Percentiles rank a stretch among this genome's conserved stretches.
These are phyloP conservation scores for Gillenia trifoliata DNA, from an alignment of 306 rosid genomes.

Conservation along the genomic window DNA sequence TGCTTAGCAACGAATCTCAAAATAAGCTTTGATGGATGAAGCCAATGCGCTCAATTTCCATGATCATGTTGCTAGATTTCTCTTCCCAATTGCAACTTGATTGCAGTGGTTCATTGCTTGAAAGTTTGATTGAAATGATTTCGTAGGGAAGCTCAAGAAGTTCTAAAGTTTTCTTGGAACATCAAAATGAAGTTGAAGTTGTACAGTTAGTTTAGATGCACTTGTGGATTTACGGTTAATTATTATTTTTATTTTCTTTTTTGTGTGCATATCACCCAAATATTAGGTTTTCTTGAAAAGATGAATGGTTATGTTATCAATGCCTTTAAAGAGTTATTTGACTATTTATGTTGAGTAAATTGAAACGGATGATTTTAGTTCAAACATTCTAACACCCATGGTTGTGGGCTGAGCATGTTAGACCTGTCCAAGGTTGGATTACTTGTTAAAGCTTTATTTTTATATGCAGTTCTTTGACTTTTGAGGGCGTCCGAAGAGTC, in stretches of 20 bases:
- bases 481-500: slow-evolving; percentile 89
- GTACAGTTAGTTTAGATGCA: background rate
- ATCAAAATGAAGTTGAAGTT: background rate
- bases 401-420: background rate
- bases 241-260: background rate
- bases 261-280: background rate
- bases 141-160: background rate
- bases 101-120: background rate
- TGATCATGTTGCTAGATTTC: background rate
- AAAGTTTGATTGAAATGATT: background rate
- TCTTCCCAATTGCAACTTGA: background rate
- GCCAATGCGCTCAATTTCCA: background rate
- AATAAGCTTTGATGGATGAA: background rate
- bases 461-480: slow-evolving; percentile 78
- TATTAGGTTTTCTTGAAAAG: background rate
- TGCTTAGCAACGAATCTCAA: background rate
- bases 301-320: background rate
- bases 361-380: background rate
- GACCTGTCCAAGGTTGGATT: background rate
- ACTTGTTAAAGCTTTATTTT: slow-evolving; percentile 5
- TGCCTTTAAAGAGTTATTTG: background rate
- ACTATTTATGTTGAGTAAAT: background rate
- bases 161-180: background rate
- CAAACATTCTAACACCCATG: background rate
- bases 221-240: background rate